A percentile compares a stretch with the other conserved stretches of the same genome.
Conservation (phyloP, 495 filamentous ascomycete genomes). For the Penicillium verhagenii region DNA sequence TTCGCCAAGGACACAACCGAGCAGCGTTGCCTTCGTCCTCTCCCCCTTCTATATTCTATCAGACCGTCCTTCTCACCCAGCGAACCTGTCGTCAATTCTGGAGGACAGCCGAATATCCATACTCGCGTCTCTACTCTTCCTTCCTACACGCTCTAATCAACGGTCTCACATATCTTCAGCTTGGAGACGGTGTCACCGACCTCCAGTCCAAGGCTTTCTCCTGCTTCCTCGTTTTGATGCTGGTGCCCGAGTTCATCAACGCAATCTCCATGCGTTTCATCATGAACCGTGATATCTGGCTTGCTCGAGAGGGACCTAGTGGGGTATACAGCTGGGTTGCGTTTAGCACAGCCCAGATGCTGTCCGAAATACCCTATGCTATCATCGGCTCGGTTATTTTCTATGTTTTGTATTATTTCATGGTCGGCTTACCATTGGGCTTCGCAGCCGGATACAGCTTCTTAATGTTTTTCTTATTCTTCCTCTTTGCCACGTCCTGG, state of each 20-base stretch:
- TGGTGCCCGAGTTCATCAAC: constrained; percentile 72
- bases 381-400: constrained; percentile 68
- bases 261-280: constrained; percentile 78
- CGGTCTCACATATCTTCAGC: constrained; percentile 70
- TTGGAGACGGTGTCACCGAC: constrained; percentile 63
- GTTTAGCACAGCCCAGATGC: constrained; percentile 66
- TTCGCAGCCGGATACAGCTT: constrained; percentile 75
- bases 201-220: constrained; percentile 79
- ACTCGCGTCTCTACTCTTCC: constrained; percentile 78
- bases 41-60: constrained; percentile 63
- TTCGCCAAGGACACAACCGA: constrained; percentile 51
- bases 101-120: constrained; percentile 74
- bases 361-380: constrained; percentile 75
- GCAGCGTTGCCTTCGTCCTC: constrained; percentile 55
- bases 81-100: constrained; percentile 69
- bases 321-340: constrained; percentile 74
- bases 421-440: constrained; percentile 58
- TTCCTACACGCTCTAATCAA: constrained; percentile 72
- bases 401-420: constrained; percentile 73
- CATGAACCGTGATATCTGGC: constrained; percentile 65
- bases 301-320: constrained; percentile 71
- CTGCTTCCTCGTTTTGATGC: constrained; percentile 76
- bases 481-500: constrained; percentile 73
- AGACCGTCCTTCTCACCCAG: constrained; percentile 61
- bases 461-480: constrained; percentile 75